Evolutionary conservation across 1,284 basidiomycete species (phyloP).

Genomic region (Marasmius oreades): DNA sequence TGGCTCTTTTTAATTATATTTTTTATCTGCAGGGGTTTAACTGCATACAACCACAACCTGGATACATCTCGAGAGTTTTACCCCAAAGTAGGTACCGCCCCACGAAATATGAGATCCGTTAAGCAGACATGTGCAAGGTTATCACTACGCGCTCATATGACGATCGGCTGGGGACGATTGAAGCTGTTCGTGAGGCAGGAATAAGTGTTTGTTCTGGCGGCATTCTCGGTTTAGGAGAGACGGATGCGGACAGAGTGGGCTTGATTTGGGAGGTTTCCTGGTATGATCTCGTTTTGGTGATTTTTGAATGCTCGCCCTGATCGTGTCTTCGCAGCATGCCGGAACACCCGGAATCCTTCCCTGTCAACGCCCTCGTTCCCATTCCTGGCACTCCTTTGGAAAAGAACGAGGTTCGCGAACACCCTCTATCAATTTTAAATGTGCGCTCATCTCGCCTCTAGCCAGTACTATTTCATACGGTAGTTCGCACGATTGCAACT

Average conservation of each 20-base stretch:
- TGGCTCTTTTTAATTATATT: constrained; percentile 6
- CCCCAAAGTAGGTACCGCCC: constrained; percentile 61
- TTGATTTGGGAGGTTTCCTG: constrained; percentile 93
- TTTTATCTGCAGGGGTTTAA: constrained; percentile 64
- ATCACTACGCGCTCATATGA: constrained; percentile 96
- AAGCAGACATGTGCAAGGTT: constrained; percentile 49
- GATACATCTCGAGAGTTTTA: constrained; percentile 98
- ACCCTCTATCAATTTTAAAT: constrained; percentile 8
- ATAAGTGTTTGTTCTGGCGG: constrained; percentile 98
- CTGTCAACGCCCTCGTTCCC: constrained; percentile 91
- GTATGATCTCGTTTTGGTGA: constrained; percentile 58
- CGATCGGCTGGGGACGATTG: constrained; percentile 88
- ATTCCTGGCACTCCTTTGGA: constrained; percentile 75
- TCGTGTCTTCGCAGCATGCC: constrained; percentile 65
- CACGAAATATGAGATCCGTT: too few species aligned
- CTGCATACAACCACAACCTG: constrained; percentile 98
- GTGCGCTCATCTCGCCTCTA: constrained; percentile 28
- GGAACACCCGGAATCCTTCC: constrained; percentile 97
- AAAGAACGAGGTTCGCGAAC: constrained; percentile 55
- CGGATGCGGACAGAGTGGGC: constrained; percentile 87
- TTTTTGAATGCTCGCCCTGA: background rate
- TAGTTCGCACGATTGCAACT: constrained; percentile 93
- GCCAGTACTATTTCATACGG: constrained; percentile 79
- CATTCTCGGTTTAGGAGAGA: constrained; percentile 92
- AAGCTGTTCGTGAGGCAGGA: constrained; percentile 89